Evolutionary conservation across 2,329 filamentous ascomycete genomes (phyloP).

Genomic region (Acrocalymma vagum): DNA sequence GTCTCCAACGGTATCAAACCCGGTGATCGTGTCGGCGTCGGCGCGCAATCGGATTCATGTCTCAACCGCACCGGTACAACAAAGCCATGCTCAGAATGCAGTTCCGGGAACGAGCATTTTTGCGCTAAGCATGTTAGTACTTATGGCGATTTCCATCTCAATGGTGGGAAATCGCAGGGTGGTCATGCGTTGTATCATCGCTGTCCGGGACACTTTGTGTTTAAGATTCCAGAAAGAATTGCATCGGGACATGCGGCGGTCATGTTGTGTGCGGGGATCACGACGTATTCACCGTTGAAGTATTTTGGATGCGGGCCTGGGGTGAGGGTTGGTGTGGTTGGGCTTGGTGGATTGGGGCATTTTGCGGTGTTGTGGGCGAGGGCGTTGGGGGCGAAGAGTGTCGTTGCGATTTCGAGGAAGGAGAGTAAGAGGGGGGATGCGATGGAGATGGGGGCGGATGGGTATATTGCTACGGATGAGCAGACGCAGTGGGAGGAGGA

Average conservation of each 20-base stretch:
- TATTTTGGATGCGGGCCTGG: slow-evolving; percentile 78
- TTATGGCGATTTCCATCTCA: slow-evolving; percentile 55
- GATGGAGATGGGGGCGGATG: slow-evolving; percentile 66
- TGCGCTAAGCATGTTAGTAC: slow-evolving; percentile 54
- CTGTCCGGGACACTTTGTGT: slow-evolving; percentile 76
- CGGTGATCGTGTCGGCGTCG: slow-evolving; percentile 67
- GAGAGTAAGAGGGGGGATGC: slow-evolving; percentile 68
- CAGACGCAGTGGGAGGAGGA: slow-evolving; percentile 66
- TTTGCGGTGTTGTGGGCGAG: slow-evolving; percentile 75
- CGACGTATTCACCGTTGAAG: slow-evolving; percentile 78
- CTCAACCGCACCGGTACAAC: too few relatives aligned
- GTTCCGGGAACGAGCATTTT: slow-evolving; percentile 58
- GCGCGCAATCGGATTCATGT: slow-evolving; percentile 58
- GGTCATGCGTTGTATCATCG: slow-evolving; percentile 72
- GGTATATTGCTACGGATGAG: slow-evolving; percentile 68
- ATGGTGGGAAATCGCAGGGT: slow-evolving; percentile 70
- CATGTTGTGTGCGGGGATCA: slow-evolving; percentile 85
- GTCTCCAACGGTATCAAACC: slow-evolving; percentile 63
- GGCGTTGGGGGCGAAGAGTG: slow-evolving; percentile 73
- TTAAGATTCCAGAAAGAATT: slow-evolving; percentile 78
- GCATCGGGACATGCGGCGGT: slow-evolving; percentile 69
- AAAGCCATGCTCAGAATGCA: slow-evolving; percentile 54
- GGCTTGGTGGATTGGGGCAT: slow-evolving; percentile 77
- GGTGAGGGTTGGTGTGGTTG: slow-evolving; percentile 78
- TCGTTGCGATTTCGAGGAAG: slow-evolving; percentile 70